Evolutionary conservation across 169 alveolate species (phyloP), one percentile per base, ranked within the genome.

Genomic region (Cryptosporidium baileyi): DNA sequence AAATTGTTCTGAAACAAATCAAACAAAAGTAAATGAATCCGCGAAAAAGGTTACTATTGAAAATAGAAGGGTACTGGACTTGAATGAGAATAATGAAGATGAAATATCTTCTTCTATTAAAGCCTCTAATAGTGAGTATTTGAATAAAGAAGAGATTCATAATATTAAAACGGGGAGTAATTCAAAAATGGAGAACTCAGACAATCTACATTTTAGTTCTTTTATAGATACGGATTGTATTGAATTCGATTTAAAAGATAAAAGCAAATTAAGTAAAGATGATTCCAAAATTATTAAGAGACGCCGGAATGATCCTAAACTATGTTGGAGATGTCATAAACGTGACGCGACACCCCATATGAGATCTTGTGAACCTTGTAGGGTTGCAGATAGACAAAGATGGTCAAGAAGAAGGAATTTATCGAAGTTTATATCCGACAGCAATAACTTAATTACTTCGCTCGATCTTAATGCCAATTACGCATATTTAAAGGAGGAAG

Each of bases 291-390:
- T 74, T 15, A 38, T 13, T 17, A 74, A 45, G 32, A 74, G 85
- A 15, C 65, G 67, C 9, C 32, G 85, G 36, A 67, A 60, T 2
- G 85, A 74, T 13, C 85, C 85, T 52, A 54, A 54, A 24, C 85
- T 74, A 24, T 74, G 85, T 7, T 74, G 85, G 85, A 74, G 85
- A 74, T 74, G 85, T 22, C 85, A 74, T 45, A 74, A 74, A 54
- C 85, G 85, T 22, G 85, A 74, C 38, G 85, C 85, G 22, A 74
- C 85, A 19, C 85, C 85, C 1, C 85, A 74, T 57, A 74, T 74
- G 85, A 74, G 85, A 51, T 74, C 85, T 26, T 74, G 85, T 28
- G 85, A 74, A 26, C 85, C 85, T 19, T 74, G 85, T 36, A 74
- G 85, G 40, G 85, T 74, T 32, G 85, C 85, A 52, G 85, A 74